Conservation (phyloP, 148 eudicot species). For the Rhododendron ovatum region DNA sequence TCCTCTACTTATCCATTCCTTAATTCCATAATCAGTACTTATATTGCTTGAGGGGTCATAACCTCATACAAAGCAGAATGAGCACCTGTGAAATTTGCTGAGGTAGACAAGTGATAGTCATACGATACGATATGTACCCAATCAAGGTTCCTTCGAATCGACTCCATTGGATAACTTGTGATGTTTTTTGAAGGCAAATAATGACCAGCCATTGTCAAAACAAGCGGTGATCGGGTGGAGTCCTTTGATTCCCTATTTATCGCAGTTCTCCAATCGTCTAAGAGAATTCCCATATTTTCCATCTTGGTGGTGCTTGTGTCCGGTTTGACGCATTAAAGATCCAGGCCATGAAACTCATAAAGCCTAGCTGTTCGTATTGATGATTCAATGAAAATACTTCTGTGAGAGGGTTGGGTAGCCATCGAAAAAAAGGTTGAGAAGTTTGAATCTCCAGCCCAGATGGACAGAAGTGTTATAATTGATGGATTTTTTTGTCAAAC, state of each 20-base stretch:
- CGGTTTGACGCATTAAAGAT: conserved; percentile 14
- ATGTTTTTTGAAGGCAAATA: conserved; percentile 8
- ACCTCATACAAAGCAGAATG: conserved; percentile 42
- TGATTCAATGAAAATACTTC: conserved; percentile 33
- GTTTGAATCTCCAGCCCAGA: conserved; percentile 11
- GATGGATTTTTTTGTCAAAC: conserved; percentile 24
- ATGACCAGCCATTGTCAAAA: conserved; percentile 20
- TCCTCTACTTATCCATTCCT: conserved; percentile 35
- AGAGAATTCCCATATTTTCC: conserved; percentile 22
- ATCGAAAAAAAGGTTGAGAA: conserved; percentile 10
- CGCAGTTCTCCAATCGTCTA: conserved; percentile 38
- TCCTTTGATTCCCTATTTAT: conserved; percentile 10
- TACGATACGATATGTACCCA: conserved; percentile 34
- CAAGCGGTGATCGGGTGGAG: background rate
- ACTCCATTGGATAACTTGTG: conserved; percentile 23
- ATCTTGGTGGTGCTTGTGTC: conserved; percentile 11
- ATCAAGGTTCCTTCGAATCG: conserved; percentile 27
- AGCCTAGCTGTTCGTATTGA: conserved; percentile 28
- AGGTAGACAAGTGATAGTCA: conserved; percentile 27
- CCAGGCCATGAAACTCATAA: conserved; percentile 34
- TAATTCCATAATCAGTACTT: conserved; percentile 34
- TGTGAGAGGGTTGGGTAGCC: conserved; percentile 11
- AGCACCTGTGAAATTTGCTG: conserved; percentile 25
- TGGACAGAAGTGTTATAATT: conserved; percentile 18
- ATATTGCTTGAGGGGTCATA: conserved; percentile 33